These are phyloP conservation scores for Physcia stellaris DNA, from an alignment of 495 filamentous ascomycete species.

Conservation along the genomic window DNA sequence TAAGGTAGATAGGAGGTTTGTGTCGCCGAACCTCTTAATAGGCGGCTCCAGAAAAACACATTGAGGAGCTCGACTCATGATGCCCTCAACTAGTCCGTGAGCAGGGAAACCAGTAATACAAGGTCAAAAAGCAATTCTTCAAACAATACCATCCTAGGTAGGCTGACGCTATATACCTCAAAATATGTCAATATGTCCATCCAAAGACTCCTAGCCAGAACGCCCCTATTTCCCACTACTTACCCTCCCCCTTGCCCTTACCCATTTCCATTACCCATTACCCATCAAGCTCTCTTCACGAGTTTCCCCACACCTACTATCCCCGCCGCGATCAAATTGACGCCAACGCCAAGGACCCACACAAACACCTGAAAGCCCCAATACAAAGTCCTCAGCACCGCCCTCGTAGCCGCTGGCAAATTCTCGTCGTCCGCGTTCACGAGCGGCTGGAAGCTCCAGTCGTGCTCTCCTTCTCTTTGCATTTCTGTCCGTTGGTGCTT, in stretches of 20 bases:
- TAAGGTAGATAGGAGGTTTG: too few species aligned
- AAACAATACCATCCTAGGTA: too few species aligned
- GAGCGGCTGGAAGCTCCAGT: background rate
- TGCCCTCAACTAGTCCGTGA: too few species aligned
- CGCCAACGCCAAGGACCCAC: conserved; percentile 16
- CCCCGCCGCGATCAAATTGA: conserved; percentile 11
- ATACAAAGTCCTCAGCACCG: conserved; percentile 12
- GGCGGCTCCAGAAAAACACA: too few species aligned
- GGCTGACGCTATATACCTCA: too few species aligned
- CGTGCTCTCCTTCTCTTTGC: background rate
- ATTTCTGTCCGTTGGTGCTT: background rate
- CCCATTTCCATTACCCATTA: background rate
- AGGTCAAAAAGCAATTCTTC: too few species aligned
- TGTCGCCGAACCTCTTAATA: too few species aligned
- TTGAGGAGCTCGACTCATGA: too few species aligned
- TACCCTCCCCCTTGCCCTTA: background rate
- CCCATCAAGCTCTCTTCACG: conserved; percentile 11
- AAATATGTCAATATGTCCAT: conserved; percentile 1
- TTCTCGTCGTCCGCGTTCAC: background rate
- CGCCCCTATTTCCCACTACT: background rate
- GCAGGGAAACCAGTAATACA: too few species aligned
- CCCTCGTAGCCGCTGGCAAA: conserved; percentile 12
- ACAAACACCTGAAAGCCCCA: conserved; percentile 14
- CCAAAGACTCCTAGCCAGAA: background rate
- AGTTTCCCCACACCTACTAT: conserved; percentile 14